Evolutionary conservation across 1,284 basidiomycete species (phyloP).

Genomic region (Agroathelia rolfsii): DNA sequence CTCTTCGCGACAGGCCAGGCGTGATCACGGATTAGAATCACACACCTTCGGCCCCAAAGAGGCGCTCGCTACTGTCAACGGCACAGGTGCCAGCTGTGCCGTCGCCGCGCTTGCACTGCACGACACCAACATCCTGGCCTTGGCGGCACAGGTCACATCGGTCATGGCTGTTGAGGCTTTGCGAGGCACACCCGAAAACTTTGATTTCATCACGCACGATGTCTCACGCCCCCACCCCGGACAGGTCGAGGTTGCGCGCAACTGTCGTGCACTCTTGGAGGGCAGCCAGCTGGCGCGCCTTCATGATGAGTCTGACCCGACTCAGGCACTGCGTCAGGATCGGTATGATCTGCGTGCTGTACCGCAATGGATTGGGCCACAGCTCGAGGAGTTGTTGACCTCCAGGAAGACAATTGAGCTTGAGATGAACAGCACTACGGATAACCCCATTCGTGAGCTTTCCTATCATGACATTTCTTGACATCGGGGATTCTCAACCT

Average conservation of each 20-base stretch:
- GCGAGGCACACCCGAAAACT: conserved; percentile 37
- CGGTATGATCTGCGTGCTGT: conserved; percentile 41
- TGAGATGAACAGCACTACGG: conserved; percentile 49
- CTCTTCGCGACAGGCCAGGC: too few relatives aligned
- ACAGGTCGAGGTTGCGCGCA: conserved; percentile 40
- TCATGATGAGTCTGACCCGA: conserved; percentile 37
- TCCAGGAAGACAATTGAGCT: conserved; percentile 36
- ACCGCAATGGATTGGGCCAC: conserved; percentile 51
- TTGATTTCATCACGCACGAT: conserved; percentile 48
- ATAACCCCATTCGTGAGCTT: conserved; percentile 10
- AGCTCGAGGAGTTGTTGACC: conserved; percentile 43
- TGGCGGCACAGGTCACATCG: conserved; percentile 45
- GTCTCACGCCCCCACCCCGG: conserved; percentile 49
- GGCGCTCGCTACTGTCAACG: conserved; percentile 47
- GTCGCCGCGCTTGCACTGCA: conserved; percentile 33
- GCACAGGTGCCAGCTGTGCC: conserved; percentile 36
- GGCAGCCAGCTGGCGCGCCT: conserved; percentile 36
- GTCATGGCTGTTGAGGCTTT: conserved; percentile 53
- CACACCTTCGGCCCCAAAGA: too few relatives aligned
- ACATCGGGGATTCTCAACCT: too few relatives aligned
- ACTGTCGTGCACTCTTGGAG: conserved; percentile 33
- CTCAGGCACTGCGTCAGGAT: conserved; percentile 40
- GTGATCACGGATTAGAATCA: too few relatives aligned
- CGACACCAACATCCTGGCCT: conserved; percentile 40
- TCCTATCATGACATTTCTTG: too few relatives aligned